phyloP scores from a whole-genome alignment of 2,329 filamentous ascomycete species.

The Neocatenulostroma microsporum region DNA sequence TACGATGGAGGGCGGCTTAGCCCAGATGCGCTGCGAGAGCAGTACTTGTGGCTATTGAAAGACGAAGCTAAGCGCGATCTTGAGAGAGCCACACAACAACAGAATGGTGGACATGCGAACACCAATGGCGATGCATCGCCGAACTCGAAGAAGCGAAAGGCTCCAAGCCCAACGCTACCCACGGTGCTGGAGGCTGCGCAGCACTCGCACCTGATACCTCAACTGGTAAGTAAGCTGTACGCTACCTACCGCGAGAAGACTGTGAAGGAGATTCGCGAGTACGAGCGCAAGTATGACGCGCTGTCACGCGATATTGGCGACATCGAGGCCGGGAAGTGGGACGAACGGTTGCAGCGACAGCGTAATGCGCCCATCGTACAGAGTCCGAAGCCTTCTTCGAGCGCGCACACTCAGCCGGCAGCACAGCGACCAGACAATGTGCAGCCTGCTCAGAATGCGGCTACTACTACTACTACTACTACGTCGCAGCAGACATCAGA shows the following conservation, averaged over 20 bases:
- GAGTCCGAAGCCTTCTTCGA: conserved; percentile 21
- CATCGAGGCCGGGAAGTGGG: conserved; percentile 55
- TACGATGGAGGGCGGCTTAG: conserved; percentile 69
- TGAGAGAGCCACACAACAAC: conserved; percentile 25
- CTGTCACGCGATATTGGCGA: conserved; percentile 59
- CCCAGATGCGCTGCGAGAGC: conserved; percentile 67
- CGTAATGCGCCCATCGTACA: conserved; percentile 9
- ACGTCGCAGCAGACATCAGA: conserved; percentile 9
- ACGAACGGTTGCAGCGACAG: conserved; percentile 33
- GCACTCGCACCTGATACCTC: conserved; percentile 60
- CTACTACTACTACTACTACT: conserved; percentile 13
- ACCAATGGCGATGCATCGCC: conserved; percentile 41
- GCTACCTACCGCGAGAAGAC: conserved; percentile 62
- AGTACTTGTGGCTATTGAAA: conserved; percentile 68
- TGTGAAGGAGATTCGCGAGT: conserved; percentile 62
- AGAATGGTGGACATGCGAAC: conserved; percentile 2
- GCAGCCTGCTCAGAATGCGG: conserved; percentile 11
- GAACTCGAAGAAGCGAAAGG: conserved; percentile 65
- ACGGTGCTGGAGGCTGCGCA: conserved; percentile 59
- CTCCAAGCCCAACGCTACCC: conserved; percentile 55
- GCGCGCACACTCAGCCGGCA: conserved; percentile 16
- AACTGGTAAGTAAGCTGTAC: conserved; percentile 66
- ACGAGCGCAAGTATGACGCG: conserved; percentile 60
- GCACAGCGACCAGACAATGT: conserved; percentile 7
- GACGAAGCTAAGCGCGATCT: conserved; percentile 55